phyloP scores from a whole-genome alignment of 371 early-diverging fungal species.

The Rhizopus arrhizus region DNA sequence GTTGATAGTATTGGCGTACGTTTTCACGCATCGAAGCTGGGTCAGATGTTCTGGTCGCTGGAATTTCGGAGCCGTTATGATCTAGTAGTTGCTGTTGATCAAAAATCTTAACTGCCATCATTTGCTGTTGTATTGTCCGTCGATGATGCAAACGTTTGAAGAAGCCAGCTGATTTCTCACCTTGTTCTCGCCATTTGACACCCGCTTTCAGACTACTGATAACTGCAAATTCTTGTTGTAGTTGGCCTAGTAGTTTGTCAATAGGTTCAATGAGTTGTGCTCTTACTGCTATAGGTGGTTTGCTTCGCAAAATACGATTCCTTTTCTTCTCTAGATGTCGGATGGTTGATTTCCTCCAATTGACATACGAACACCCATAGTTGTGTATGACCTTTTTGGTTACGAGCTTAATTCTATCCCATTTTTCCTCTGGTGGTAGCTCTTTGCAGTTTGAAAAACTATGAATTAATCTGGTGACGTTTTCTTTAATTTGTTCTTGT shows the following conservation, averaged over 20 bases:
- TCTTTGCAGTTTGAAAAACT: not conserved
- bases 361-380: not conserved
- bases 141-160: slow-evolving; percentile 2
- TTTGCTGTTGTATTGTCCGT: slow-evolving; percentile 1
- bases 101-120: not conserved
- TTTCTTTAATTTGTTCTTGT: not conserved
- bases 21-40: not conserved
- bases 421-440: not conserved
- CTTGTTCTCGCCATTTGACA: slow-evolving; percentile 3
- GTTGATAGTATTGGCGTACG: not conserved
- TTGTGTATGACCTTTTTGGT: not conserved
- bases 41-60: not conserved
- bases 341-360: not conserved
- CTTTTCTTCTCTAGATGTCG: not conserved
- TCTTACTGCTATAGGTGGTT: not conserved
- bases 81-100: not conserved
- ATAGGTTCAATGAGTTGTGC: not conserved
- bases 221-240: not conserved
- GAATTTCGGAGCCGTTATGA: no score
- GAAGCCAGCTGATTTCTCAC: slow-evolving; percentile 7
- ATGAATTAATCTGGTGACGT: not conserved
- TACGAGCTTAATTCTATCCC: slow-evolving; percentile 16
- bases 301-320: slow-evolving; percentile 2
- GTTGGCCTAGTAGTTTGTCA: not conserved
- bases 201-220: slow-evolving; percentile 4